Conservation (phyloP, 805 yeast genomes). For the Cyberlindnera sargentensis region DNA sequence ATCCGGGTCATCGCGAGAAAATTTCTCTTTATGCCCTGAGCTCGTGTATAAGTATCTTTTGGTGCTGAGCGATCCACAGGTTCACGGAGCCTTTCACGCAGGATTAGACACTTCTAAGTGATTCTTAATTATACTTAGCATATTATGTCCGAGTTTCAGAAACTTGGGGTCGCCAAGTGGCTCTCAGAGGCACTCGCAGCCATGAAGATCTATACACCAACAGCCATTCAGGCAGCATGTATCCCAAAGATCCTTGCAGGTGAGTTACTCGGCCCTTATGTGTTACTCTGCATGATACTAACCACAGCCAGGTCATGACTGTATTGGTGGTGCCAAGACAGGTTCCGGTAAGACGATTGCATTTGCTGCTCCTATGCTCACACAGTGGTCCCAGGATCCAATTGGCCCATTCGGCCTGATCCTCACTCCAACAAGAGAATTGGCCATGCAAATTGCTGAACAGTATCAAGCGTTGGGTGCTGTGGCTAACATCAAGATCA, state of each 20-base stretch:
- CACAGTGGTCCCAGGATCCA: constrained; percentile 94
- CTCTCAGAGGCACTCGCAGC: constrained; percentile 70
- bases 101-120: too few species aligned
- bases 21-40: neutral
- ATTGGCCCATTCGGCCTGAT: constrained; percentile 85
- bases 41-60: too few species aligned
- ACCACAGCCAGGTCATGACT: constrained; percentile 49
- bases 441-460: constrained; percentile 95
- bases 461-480: constrained; percentile 93
- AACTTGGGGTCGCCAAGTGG: constrained; percentile 82
- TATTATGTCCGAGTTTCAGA: constrained; percentile 33
- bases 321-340: constrained; percentile 97
- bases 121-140: too few species aligned
- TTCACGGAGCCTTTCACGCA: too few species aligned
- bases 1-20: neutral
- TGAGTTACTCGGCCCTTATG: constrained; percentile 2
- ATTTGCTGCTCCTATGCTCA: constrained; percentile 94
- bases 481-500: constrained; percentile 73
- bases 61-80: too few species aligned
- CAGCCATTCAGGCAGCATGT: constrained; percentile 81
- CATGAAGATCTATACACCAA: constrained; percentile 79
- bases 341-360: constrained; percentile 98
- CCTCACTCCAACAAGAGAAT: constrained; percentile 87
- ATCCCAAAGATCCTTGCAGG: constrained; percentile 79
- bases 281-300: neutral